phyloP scores from a whole-genome alignment of 2,329 filamentous ascomycete genomes.

The Penicillium sp. region DNA sequence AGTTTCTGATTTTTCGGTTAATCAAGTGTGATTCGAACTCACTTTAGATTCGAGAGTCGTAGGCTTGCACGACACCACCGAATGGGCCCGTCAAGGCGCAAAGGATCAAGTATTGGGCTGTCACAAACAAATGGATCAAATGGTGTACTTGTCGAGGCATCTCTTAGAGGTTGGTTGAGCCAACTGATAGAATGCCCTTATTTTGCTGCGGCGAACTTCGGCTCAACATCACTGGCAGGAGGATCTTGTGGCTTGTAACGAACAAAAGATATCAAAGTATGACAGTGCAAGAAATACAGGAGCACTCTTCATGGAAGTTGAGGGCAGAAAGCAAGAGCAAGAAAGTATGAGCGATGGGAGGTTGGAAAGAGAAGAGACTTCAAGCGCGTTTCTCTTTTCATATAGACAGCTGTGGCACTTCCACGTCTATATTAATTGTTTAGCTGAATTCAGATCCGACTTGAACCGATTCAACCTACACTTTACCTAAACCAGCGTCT shows the following conservation, averaged over 20 bases:
- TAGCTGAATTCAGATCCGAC: background rate
- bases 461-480: background rate
- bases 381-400: background rate
- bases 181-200: too few species aligned
- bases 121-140: background rate
- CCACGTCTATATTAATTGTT: background rate
- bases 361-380: background rate
- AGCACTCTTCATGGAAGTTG: background rate
- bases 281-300: background rate
- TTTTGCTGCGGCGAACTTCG: too few species aligned
- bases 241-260: too few species aligned
- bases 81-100: background rate
- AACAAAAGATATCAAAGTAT: too few species aligned
- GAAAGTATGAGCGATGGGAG: background rate
- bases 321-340: background rate
- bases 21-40: too few species aligned
- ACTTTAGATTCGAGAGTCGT: too few species aligned
- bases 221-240: too few species aligned
- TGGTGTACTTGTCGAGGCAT: background rate
- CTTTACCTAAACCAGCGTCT: background rate
- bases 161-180: background rate
- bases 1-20: too few species aligned
- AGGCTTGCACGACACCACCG: background rate
- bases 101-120: background rate
- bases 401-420: background rate